Evolutionary conservation across 495 filamentous ascomycete species (phyloP), one percentile per base, ranked within the genome.

Genomic region (Penicilliopsis zonata): DNA sequence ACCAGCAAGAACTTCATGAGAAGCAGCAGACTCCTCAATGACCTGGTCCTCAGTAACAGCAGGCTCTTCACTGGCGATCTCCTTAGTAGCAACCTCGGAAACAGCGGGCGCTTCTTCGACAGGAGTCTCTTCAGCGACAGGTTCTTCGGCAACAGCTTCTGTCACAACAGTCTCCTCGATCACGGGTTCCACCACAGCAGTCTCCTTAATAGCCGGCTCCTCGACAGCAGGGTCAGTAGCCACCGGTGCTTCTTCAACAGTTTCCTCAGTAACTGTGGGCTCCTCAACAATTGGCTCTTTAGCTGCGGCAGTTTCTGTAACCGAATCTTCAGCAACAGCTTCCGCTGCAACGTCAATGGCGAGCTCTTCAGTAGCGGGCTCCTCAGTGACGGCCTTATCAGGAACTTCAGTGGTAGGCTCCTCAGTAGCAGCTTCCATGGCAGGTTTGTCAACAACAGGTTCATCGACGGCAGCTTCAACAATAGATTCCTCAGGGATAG

Each of bases 241-340:
- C 6, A 13, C 33, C 13, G 33, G 3, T 5, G 27, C 16, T 17
- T 30, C 34, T 36, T 30, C 34, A 13, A 27, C 28, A 19, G 31
- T 18, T 13, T 30, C 9, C 29, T 34, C 37, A 22, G 34, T 19
- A 37, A 27, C 30, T n/a, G n/a, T 36, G 2, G 33, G 22, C 7
- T 35, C 26, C 16, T 41, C 38, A 18, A 9, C 13, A 13, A 31
- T 9, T 14, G 31, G 21, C 17, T 24, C 31, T 16, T 34, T 18
- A 25, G 31, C 20, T 2, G 16, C 13, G 4, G 24, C 30, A 22
- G 8, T 20, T 30, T 43, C 19, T 17, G 26, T 21, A 14, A 30
- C 18, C 14, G 30, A 13, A 19, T 31, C 28, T 27, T 48, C 39
- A 33, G 18, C 40, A 10, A 33, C 35, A 17, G 41, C 35, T 16